Evolutionary conservation across 2,329 filamentous ascomycete species (phyloP), one percentile per base, ranked within the genome.

Genomic region (Diaporthe aspalathi): DNA sequence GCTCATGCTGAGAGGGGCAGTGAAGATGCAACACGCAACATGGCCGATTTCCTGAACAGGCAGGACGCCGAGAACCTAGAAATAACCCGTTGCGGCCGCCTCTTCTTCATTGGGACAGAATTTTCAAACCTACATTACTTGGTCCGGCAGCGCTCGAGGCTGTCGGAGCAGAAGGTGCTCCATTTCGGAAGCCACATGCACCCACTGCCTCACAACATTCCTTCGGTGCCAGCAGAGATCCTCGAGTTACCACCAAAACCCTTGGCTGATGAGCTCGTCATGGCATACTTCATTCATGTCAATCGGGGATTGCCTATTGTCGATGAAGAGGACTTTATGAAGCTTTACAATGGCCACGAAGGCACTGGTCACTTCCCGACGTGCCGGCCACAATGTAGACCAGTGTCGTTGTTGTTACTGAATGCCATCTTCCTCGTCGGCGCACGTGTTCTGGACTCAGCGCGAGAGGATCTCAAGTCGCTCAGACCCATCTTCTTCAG

Each of bases 281-380:
- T 7, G 3, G 38, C 38, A 20, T 60, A 60, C 22, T 60, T 60
- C 4, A 17, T 27, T 3, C 38, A 45, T n/a, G 24, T 60, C 9
- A 60, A 60, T n/a, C 56, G 22, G 5, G 56, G 38, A 0, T 43
- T 27, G 11, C 38, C 56, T 7, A 29, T 60, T 9, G 20, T 60
- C 17, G 56, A 60, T 16, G 56, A 60, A 20, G 56, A 60, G 9
- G 56, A 60, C 24, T 60, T 60, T 11, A 60, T 60, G 56, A 45
- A 29, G 14, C 16, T 27, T 7, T 60, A 60, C 38, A 29, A 60
- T 40, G 54, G n/a, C n/a, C n/a, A n/a, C n/a, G n/a, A n/a, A n/a
- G n/a, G n/a, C n/a, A n/a, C n/a, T n/a, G n/a, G 54, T 17, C 54
- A 57, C 17, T 40, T 57, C 35, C 32, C 32, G 14, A 40, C 32